Evolutionary conservation across 495 filamentous ascomycete species (phyloP).

Genomic region (Gamarada debralockiae): DNA sequence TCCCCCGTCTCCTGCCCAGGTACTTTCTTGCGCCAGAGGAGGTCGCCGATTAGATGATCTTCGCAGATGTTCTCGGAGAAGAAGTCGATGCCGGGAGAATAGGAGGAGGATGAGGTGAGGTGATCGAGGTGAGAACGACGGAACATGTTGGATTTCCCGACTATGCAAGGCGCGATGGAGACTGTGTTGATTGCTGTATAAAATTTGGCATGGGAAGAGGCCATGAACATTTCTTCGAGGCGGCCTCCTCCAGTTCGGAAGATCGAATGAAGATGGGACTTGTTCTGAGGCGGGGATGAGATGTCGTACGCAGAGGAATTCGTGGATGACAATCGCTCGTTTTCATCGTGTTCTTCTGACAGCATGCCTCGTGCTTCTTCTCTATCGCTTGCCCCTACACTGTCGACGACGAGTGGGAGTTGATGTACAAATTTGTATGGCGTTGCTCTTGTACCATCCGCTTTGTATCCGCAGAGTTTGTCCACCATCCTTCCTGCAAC

Average conservation of each 20-base stretch:
- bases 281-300: slow-evolving; percentile 20
- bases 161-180: slow-evolving; percentile 83
- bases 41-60: slow-evolving; percentile 91
- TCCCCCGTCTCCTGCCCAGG: slow-evolving; percentile 42
- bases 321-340: slow-evolving; percentile 23
- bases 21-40: slow-evolving; percentile 69
- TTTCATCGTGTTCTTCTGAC: slow-evolving; percentile 6
- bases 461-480: slow-evolving; percentile 65
- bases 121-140: slow-evolving; percentile 75
- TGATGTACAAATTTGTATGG: slow-evolving; percentile 97
- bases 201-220: slow-evolving; percentile 94
- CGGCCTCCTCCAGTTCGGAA: slow-evolving; percentile 63
- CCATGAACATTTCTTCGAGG: slow-evolving; percentile 91
- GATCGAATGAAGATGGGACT: slow-evolving; percentile 22
- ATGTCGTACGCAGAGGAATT: slow-evolving; percentile 17
- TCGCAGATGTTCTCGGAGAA: slow-evolving; percentile 97
- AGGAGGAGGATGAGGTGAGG: slow-evolving; percentile 39
- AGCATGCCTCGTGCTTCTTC: slow-evolving; percentile 43
- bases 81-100: slow-evolving; percentile 73
- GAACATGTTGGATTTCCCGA: slow-evolving; percentile 99
- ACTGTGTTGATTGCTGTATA: slow-evolving; percentile 97
- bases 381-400: slow-evolving; percentile 36
- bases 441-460: slow-evolving; percentile 30
- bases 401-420: slow-evolving; percentile 80
- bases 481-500: slow-evolving; percentile 85